Base-by-base conservation (phyloP, 345 rosid species). In the Toxicodendron radicans region DNA sequence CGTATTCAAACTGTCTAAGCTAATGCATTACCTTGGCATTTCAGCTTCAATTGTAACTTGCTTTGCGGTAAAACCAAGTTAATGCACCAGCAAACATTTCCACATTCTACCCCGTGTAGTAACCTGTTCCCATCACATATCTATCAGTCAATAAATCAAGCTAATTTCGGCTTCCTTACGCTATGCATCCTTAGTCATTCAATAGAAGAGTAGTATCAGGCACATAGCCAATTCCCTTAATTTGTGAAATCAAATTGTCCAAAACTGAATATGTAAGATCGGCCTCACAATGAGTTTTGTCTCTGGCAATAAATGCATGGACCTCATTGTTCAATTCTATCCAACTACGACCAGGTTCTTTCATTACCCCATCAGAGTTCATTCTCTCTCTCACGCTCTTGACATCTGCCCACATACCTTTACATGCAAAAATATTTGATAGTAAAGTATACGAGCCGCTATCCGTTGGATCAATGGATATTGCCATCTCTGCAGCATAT, bases 271-370 rank as follows among this genome's bases (percentile, higher is more conserved):
- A 85, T 21, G 85, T 87, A 27, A 74, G 81, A 68, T 75, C 73
- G 2, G 86, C 71, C 21, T 76, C 72, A 53, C 48, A 27, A 73
- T 87, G 92, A 72, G 84, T 73, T 78, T 64, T 58, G 70, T 87
- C 94, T 76, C 82, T 89, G 12, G 92, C 88, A 75, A 84, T 63
- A 83, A 92, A 92, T 38, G 83, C 80, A 67, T 83, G 80, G 72
- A 67, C 74, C 58, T 81, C 81, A n/a, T 83, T 79, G 43, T 78
- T 60, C 27, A 84, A 75, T 79, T 82, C 82, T 77, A 89, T 84
- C 94, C 91, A 89, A 85, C 97, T 93, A 73, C 73, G 64, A 38
- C 98, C 98, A 2, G 90, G 83, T 85, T 93, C 97, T 79, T 91
- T 91, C 67, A 85, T 76, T 38, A 87, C 82, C 66, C 94, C 90